Evolutionary conservation across 768 basidiomycete species (phyloP), one percentile per base, ranked within the genome.

Genomic region (Hebeloma cylindrosporum): DNA sequence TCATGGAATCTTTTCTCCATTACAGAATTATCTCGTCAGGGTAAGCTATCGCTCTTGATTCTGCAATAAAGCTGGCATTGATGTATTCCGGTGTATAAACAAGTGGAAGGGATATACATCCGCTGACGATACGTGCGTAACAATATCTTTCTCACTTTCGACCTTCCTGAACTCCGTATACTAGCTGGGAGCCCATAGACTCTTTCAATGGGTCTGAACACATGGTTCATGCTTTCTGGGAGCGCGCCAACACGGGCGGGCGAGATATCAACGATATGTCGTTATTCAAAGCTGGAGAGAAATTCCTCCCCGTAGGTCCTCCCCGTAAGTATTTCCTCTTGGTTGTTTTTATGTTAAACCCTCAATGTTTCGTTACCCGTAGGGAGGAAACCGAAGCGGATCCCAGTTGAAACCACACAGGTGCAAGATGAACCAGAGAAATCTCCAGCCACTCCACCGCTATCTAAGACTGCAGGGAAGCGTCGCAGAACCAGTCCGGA

Each of bases 111-210:
- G 76, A 7, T 84, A 81, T 53, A 50, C 45, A 14, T 37, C 66
- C 36, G 64, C 71, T 4, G 80, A 80, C 23, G 72, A 78, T 71
- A 84, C 81, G 82, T 80, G 65, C 51, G 82, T 69, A 7, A 13
- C n/a, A 16, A 3, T 20, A 43, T 20, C 18, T 13, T 18, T 22
- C 26, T 23, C 10, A 32, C 37, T 26, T 44, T 22, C 25, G 42
- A 34, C 18, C 20, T 5, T 5, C 21, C 20, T 17, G 43, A 25
- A 26, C 20, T 22, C 5, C 21, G 5, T 18, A 29, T 23, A n/a
- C 7, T 50, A 87, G 85, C 7, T 87, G 84, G 84, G 85, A 88
- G 52, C 84, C 85, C 7, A 59, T 66, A 6, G 68, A 76, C 40
- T 83, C 82, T 7, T 85, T 88, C 48, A 60, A 58, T 11, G 74